Percentiles rank a stretch among this genome's conserved stretches.
Conservation (phyloP, 179 eudicot genomes). For the Beta lomatogona region DNA sequence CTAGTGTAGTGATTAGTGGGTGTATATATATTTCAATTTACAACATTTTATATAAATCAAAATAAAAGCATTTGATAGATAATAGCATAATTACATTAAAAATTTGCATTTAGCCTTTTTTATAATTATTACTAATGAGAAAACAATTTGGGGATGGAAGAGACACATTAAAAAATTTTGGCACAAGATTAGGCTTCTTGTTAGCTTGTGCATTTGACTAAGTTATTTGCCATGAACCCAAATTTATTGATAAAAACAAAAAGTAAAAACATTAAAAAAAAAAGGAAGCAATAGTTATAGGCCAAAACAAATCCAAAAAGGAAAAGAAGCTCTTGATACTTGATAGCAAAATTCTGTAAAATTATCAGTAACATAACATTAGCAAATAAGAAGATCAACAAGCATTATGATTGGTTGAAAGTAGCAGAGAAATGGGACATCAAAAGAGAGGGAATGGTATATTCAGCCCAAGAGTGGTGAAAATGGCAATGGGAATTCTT, state of each 20-base stretch:
- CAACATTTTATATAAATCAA: no score
- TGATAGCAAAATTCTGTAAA: neutral
- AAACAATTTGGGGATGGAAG: neutral
- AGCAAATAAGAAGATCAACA: neutral
- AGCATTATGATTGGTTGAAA: neutral
- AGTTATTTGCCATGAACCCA: conserved; percentile 15
- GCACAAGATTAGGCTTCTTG: conserved; percentile 39
- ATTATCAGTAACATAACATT: neutral
- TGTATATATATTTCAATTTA: no score
- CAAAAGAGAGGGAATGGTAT: conserved; percentile 32
- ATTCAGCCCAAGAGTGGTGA: conserved; percentile 35
- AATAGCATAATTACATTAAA: no score
- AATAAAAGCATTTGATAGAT: no score
- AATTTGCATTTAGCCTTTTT: no score
- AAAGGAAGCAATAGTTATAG: neutral
- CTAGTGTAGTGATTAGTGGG: no score
- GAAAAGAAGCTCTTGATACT: neutral
- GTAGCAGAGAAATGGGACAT: conserved; percentile 8
- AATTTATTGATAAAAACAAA: neutral
- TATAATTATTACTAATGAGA: no score
- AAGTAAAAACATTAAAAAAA: neutral
- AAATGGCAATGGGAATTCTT: conserved; percentile 48
- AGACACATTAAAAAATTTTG: neutral
- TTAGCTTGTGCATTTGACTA: conserved; percentile 35
- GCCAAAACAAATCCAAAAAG: neutral